A percentile compares a stretch with the other conserved stretches of the same genome.
Evolutionary conservation across 1,284 basidiomycete genomes (phyloP).

Genomic region (Puccinia coronata): DNA sequence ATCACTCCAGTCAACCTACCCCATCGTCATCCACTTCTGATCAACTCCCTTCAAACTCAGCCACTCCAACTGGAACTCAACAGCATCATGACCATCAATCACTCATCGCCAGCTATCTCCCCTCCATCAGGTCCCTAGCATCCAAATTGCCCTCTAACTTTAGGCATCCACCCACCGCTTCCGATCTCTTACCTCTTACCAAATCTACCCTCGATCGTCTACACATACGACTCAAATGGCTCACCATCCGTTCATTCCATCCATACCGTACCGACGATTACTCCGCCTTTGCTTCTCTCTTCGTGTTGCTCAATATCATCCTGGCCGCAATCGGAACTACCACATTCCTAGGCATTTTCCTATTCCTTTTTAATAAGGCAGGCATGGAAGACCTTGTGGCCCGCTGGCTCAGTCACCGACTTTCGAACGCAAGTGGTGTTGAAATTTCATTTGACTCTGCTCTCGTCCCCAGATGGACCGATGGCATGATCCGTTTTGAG

Average conservation of each 20-base stretch:
- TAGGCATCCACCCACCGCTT: slow-evolving; percentile 54
- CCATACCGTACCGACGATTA: slow-evolving; percentile 96
- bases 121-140: slow-evolving; percentile 41
- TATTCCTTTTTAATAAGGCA: slow-evolving; percentile 83
- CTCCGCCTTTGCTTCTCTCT: slow-evolving; percentile 92
- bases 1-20: too few relatives aligned
- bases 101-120: slow-evolving; percentile 46
- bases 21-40: too few relatives aligned
- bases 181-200: slow-evolving; percentile 79
- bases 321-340: slow-evolving; percentile 96
- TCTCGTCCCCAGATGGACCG: slow-evolving; percentile 90
- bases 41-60: too few relatives aligned
- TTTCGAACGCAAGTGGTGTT: slow-evolving; percentile 89
- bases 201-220: slow-evolving; percentile 85
- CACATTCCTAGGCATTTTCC: slow-evolving; percentile 90
- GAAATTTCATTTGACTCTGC: slow-evolving; percentile 96
- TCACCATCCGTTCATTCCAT: slow-evolving; percentile 91
- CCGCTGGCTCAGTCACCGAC: slow-evolving; percentile 82
- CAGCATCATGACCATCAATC: slow-evolving; percentile 24
- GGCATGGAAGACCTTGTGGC: slow-evolving; percentile 91
- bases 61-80: background rate
- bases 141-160: slow-evolving; percentile 46
- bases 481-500: slow-evolving; percentile 90
- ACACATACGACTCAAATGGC: slow-evolving; percentile 95
- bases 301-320: slow-evolving; percentile 86